These are phyloP conservation scores for Meredithiella fracta DNA, from an alignment of 2,329 filamentous ascomycete genomes.

Conservation along the genomic window DNA sequence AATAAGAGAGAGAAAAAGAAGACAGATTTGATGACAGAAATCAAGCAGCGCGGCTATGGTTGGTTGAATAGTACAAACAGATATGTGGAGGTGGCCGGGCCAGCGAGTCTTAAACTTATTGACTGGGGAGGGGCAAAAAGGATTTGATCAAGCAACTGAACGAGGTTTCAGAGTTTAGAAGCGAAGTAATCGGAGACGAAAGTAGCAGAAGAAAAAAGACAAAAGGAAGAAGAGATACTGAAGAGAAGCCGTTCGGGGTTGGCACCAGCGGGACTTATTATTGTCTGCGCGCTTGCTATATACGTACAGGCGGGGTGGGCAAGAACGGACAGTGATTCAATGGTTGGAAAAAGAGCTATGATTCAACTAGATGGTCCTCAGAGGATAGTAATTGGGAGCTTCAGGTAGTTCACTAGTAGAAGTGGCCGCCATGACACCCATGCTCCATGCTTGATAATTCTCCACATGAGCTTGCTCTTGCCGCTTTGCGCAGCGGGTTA, in stretches of 20 bases:
- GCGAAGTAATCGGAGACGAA: background rate
- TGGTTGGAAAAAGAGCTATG: background rate
- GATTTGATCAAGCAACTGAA: slow-evolving; percentile 3
- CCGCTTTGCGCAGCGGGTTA: background rate
- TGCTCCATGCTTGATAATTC: background rate
- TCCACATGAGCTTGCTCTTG: background rate
- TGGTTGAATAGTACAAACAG: slow-evolving; percentile 2
- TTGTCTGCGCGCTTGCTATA: background rate
- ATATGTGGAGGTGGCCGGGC: slow-evolving; percentile 9
- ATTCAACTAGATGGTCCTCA: too few species aligned
- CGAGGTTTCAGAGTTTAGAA: slow-evolving; percentile 4
- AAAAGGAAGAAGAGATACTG: background rate
- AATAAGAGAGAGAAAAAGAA: slow-evolving; percentile 9
- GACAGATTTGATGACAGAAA: background rate
- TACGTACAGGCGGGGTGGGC: background rate
- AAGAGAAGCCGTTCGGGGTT: background rate
- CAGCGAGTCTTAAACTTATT: slow-evolving; percentile 6
- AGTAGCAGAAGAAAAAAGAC: background rate
- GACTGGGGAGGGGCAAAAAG: slow-evolving; percentile 10
- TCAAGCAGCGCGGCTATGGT: slow-evolving; percentile 11
- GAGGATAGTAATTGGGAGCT: too few species aligned
- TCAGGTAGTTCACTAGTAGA: too few species aligned
- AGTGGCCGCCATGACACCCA: too few species aligned
- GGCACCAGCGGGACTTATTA: background rate
- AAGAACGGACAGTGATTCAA: background rate